A percentile compares a stretch with the other conserved stretches of the same genome.
Evolutionary conservation across 768 basidiomycete genomes (phyloP).

Genomic region (Calocera cornea): DNA sequence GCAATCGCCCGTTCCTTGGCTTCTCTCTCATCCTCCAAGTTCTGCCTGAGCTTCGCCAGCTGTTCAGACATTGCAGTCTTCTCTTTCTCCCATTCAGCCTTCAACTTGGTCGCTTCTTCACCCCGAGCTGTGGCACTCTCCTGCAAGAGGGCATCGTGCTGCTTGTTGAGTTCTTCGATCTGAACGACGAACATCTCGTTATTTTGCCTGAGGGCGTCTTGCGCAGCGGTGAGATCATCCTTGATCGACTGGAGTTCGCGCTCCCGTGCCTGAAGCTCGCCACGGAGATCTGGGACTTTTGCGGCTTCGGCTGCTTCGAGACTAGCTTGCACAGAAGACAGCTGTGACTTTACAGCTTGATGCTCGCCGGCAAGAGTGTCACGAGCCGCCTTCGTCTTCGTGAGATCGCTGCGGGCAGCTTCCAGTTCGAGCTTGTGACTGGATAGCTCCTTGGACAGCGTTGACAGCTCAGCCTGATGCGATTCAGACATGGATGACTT

Average conservation of each 20-base stretch:
- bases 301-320: constrained; percentile 18
- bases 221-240: constrained; percentile 46
- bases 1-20: constrained; percentile 40
- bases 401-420: constrained; percentile 71
- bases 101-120: constrained; percentile 55
- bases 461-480: constrained; percentile 43
- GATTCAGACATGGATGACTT: constrained; percentile 49
- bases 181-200: constrained; percentile 48
- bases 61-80: constrained; percentile 40
- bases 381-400: constrained; percentile 53
- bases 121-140: constrained; percentile 55
- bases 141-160: constrained; percentile 60
- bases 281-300: constrained; percentile 26
- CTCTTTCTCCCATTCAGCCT: constrained; percentile 47
- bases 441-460: constrained; percentile 49
- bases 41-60: constrained; percentile 50
- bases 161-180: constrained; percentile 40
- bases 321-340: constrained; percentile 45
- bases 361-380: constrained; percentile 42
- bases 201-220: constrained; percentile 54
- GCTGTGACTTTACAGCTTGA: constrained; percentile 44
- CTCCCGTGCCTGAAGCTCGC: constrained; percentile 25
- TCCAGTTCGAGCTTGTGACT: constrained; percentile 58
- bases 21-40: constrained; percentile 59
- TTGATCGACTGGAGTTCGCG: constrained; percentile 43